phyloP scores from a whole-genome alignment of 2,329 filamentous ascomycete species.

The Emydomyces testavorans region DNA sequence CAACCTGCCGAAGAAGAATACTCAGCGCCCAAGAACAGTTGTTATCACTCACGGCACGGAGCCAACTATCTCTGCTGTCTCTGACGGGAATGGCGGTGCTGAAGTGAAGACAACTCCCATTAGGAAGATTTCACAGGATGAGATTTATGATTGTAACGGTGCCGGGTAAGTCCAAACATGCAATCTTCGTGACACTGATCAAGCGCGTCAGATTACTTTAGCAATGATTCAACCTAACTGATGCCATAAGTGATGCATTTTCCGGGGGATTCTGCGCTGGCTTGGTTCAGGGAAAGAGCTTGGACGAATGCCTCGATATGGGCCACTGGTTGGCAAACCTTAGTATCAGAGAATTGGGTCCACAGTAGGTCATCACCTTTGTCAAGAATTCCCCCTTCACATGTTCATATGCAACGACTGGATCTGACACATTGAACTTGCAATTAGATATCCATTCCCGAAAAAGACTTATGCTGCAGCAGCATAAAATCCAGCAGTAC shows the following conservation, averaged over 20 bases:
- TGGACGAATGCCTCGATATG: constrained; percentile 73
- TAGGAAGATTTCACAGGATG: constrained; percentile 59
- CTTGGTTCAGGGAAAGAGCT: constrained; percentile 68
- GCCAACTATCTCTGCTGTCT: constrained; percentile 68
- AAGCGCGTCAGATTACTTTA: no score
- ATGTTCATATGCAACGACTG: no score
- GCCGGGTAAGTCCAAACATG: constrained; percentile 52
- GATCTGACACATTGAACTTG: not conserved
- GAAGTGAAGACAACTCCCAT: constrained; percentile 69
- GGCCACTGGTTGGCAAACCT: constrained; percentile 93
- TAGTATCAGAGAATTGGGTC: constrained; percentile 89
- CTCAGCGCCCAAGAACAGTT: constrained; percentile 66
- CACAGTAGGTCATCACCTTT: constrained; percentile 57
- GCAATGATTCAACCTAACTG: no score
- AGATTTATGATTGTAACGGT: constrained; percentile 94
- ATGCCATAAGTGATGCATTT: constrained; percentile 66
- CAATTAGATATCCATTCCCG: constrained; percentile 62
- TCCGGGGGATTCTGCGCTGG: constrained; percentile 88
- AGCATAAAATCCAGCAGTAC: not conserved
- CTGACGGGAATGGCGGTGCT: constrained; percentile 53
- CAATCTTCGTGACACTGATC: no score
- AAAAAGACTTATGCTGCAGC: constrained; percentile 64
- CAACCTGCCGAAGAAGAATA: constrained; percentile 84
- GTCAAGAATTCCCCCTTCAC: not conserved
- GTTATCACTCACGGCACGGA: constrained; percentile 93